phyloP scores from a whole-genome alignment of 176 grass and related monocot genomes.

The Triticum timopheevii region DNA sequence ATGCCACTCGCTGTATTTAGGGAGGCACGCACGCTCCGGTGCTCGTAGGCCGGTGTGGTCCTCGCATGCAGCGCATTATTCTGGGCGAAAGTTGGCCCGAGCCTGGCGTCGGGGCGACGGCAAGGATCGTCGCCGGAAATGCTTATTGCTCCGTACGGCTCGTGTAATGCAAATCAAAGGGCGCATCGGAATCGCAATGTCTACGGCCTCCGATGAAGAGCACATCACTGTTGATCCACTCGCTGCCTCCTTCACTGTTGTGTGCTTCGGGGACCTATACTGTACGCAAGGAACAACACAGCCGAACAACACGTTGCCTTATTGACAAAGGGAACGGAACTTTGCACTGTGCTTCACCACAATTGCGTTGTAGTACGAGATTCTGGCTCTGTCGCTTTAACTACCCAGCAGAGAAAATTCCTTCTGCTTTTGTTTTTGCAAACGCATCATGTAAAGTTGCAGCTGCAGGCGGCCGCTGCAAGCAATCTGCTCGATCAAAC shows the following conservation, averaged over 20 bases:
- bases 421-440: conserved; percentile 20
- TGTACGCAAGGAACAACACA: conserved; percentile 23
- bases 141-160: conserved; percentile 30
- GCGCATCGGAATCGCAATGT: neutral
- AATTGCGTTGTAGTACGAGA: neutral
- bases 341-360: conserved; percentile 9
- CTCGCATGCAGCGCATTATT: conserved; percentile 17
- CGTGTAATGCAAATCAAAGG: neutral
- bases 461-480: neutral
- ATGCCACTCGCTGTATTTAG: conserved; percentile 23
- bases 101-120: conserved; percentile 53
- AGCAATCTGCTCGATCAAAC: conserved; percentile 14
- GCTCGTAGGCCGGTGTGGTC: conserved; percentile 10
- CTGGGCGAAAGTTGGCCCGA: conserved; percentile 28
- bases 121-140: conserved; percentile 37
- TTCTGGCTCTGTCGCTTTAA: conserved; percentile 9
- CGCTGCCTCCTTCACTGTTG: neutral
- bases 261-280: neutral
- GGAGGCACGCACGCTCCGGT: neutral
- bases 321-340: neutral
- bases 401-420: conserved; percentile 24
- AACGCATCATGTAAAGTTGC: conserved; percentile 27
- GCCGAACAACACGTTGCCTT: neutral
- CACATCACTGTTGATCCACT: neutral
- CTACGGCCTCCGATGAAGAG: neutral